Evolutionary conservation across 176 grass and related monocot genomes (phyloP), one percentile per base, ranked within the genome.

Genomic region (Themeda triandra): DNA sequence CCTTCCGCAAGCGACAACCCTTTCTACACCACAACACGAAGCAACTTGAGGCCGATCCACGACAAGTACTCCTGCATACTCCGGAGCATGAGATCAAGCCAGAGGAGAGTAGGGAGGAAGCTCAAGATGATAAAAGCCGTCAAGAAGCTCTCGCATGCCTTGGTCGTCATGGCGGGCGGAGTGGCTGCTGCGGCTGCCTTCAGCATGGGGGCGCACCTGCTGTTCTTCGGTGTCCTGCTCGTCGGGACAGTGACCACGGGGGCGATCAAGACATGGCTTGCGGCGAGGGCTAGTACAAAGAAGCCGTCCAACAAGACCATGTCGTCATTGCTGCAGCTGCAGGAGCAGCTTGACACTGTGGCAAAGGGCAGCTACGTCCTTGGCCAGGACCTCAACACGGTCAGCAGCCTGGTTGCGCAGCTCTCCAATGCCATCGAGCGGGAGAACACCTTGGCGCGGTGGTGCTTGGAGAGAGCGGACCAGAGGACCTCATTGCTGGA

Each of bases 281-380:
- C 13, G 9, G 4, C 6, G 13, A 21, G 27, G 27, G 5, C 3
- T 41, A 32, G 23, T 33, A 35, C 54, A 30, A n/a, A 23, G 76
- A 76, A 35, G 59, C 36, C 8, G 23, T 73, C 45, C 1, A 23
- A 25, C 24, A 81, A 4, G 71, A 67, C 42, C 9, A 4, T 19
- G 45, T 2, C 24, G 24, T 71, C 72, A 19, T 19, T 88, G 66
- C 44, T 54, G 54, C 82, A 27, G 15, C 37, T 91, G 40, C 65
- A 42, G 42, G 86, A 88, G n/a, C 89, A 91, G 48, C 82, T 91
- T 7, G 86, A 91, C 21, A 53, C 65, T 12, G 77, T 77, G 11
- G 86, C 86, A 6, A 91, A 91, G 78, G 86, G 89, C 2, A 88
- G 77, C 2, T 85, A 82, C 59, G 77, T 91, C 28, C 77, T 91